Evolutionary conservation across 495 filamentous ascomycete species (phyloP), one percentile per base, ranked within the genome.

Genomic region (Trichodelitschia bisporula): DNA sequence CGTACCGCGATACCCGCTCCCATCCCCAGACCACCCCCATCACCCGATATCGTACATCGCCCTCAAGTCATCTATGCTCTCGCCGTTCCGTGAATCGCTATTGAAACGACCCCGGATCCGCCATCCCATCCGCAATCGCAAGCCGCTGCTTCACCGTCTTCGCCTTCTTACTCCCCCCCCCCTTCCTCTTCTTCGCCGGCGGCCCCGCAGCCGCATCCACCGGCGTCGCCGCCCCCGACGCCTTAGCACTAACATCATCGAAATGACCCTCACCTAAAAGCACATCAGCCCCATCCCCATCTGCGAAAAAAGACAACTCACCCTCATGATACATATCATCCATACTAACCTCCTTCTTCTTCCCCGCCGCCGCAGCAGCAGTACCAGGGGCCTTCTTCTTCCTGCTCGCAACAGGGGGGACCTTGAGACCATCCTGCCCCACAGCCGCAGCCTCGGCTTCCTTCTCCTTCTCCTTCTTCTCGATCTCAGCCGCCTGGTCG

Each of bases 301-400:
- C 27, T 29, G 6, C 15, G 20, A n/a, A 27, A 21, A 31, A 11
- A 19, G 24, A 15, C 20, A 33, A 56, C 72, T 60, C 55, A 91
- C 83, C 83, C 63, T 93, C 83, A 53, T 93, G 83, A 56, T 93
- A 93, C 79, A 93, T 78, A 46, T 92, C 83, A 53, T 93, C 83
- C 55, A 93, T 51, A 43, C 71, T 84, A 32, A 83, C 61, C 31
- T 69, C 67, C 13, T 50, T 55, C 15, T 40, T 41, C 52, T 47
- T 55, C 43, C 36, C 46, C 26, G 43, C 54, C 3, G 41, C 55
- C 21, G 51, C 54, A 40, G 53, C 60, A 21, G 56, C 45, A 46
- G 56, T 58, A 19, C 45, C 49, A 13, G 58, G 53, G 15, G 48
- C 41, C 43, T 64, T 62, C 48, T 65, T 66, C 56, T 79, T 82